phyloP scores from a whole-genome alignment of 2,329 filamentous ascomycete genomes.

The Xylaria sp. region DNA sequence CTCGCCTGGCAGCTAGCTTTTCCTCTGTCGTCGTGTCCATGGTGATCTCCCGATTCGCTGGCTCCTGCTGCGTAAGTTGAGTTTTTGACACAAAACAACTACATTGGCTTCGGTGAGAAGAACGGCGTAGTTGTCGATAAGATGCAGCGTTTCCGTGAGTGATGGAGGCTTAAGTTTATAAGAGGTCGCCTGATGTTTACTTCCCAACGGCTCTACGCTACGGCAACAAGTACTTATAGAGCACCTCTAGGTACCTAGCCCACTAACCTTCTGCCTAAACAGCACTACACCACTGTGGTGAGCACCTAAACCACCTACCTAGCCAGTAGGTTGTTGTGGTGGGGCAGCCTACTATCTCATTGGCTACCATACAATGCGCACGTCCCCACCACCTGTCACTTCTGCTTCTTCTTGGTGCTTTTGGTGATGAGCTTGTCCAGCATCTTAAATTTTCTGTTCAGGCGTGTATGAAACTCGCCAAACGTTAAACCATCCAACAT shows the following conservation, averaged over 20 bases:
- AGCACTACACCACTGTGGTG: no score
- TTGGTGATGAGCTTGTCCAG: slow-evolving; percentile 17
- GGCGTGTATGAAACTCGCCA: slow-evolving; percentile 23
- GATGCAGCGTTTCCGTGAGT: neutral
- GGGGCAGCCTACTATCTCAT: slow-evolving; percentile 4
- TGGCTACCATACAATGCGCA: slow-evolving; percentile 1
- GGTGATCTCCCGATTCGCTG: slow-evolving; percentile 35
- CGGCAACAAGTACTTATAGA: no score
- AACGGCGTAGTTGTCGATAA: neutral
- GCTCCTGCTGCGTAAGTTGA: neutral
- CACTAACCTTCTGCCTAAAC: no score
- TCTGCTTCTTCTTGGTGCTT: neutral
- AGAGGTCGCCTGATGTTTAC: neutral
- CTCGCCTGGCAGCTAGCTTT: slow-evolving; percentile 48
- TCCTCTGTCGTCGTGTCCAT: slow-evolving; percentile 46
- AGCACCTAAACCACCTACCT: no score
- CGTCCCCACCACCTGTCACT: slow-evolving; percentile 1
- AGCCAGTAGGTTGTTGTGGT: no score
- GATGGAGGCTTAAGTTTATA: neutral
- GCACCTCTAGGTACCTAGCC: neutral
- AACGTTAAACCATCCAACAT: neutral
- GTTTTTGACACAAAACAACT: neutral
- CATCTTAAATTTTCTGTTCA: slow-evolving; percentile 34
- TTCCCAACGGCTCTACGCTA: no score
- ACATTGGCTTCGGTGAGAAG: neutral